phyloP scores from a whole-genome alignment of 495 filamentous ascomycete species.

The Tuber indicum region DNA sequence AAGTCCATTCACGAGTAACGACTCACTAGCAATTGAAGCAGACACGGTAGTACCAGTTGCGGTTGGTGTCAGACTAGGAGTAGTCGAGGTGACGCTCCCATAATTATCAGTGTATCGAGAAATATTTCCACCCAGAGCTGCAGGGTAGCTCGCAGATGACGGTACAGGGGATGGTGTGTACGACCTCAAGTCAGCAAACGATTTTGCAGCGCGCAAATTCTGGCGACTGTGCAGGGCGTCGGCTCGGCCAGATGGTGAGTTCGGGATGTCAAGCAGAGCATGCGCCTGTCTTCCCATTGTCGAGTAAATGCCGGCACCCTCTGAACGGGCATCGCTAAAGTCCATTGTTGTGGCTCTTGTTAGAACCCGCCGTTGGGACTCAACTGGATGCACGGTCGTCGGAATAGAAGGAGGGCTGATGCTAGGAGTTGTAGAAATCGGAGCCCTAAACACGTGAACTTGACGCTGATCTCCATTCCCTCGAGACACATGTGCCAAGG shows the following conservation, averaged over 20 bases:
- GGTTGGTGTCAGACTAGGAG: slow-evolving; percentile 70
- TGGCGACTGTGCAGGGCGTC: slow-evolving; percentile 52
- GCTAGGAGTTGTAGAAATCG: slow-evolving; percentile 44
- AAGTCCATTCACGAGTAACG: slow-evolving; percentile 61
- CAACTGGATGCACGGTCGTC: slow-evolving; percentile 58
- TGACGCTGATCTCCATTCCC: slow-evolving; percentile 79
- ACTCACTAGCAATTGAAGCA: slow-evolving; percentile 58
- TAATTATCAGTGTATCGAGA: slow-evolving; percentile 61
- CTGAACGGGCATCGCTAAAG: slow-evolving; percentile 80
- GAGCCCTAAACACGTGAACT: slow-evolving; percentile 74
- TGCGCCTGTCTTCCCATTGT: slow-evolving; percentile 68
- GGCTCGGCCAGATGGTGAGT: slow-evolving; percentile 63
- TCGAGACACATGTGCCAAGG: slow-evolving; percentile 77
- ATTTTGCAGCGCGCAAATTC: slow-evolving; percentile 91
- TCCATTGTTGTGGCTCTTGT: slow-evolving; percentile 97
- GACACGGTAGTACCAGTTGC: slow-evolving; percentile 55
- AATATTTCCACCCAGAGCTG: slow-evolving; percentile 58
- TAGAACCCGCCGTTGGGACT: slow-evolving; percentile 69
- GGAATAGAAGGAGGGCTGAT: slow-evolving; percentile 61
- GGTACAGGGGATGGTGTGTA: slow-evolving; percentile 91
- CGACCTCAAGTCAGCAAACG: slow-evolving; percentile 88
- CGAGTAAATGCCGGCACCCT: slow-evolving; percentile 61
- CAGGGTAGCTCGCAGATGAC: slow-evolving; percentile 81
- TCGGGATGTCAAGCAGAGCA: slow-evolving; percentile 73
- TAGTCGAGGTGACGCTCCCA: slow-evolving; percentile 58